Evolutionary conservation across 306 rosid species (phyloP).

Genomic region (Quercus gilva): DNA sequence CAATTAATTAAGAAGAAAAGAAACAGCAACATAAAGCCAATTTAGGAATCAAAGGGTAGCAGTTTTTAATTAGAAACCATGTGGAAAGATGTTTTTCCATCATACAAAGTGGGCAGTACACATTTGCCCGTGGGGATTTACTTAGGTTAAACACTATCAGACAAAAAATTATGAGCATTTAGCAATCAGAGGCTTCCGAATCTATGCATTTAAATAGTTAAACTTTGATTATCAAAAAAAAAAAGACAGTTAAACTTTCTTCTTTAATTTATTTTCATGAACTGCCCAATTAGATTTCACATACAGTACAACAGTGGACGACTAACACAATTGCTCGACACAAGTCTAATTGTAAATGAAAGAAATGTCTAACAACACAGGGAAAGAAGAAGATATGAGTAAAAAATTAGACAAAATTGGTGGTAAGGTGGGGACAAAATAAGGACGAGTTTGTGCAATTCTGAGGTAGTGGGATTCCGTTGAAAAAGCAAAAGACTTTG

Average conservation of each 20-base stretch:
- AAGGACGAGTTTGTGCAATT: not conserved
- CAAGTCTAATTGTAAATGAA: not conserved
- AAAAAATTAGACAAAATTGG: not conserved
- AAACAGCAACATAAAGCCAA: not conserved
- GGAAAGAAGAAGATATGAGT: not conserved
- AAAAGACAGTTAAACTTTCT: not conserved
- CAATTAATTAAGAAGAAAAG: not conserved
- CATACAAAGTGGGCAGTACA: conserved; percentile 14
- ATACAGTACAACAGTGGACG: not conserved
- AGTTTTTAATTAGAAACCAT: not conserved
- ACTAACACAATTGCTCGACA: not conserved
- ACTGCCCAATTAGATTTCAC: not conserved
- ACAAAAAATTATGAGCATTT: not conserved
- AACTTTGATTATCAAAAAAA: too few species aligned
- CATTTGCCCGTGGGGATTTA: not conserved
- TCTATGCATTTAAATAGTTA: too few species aligned
- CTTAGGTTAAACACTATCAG: not conserved
- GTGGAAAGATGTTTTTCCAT: conserved; percentile 15
- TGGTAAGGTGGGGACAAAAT: too few species aligned
- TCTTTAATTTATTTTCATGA: not conserved
- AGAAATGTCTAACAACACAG: not conserved
- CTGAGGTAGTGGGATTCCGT: not conserved
- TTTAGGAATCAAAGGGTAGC: not conserved
- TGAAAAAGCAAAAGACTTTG: not conserved
- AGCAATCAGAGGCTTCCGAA: too few species aligned